Conservation (phyloP, 345 rosid species). For the Hibiscus syriacus region DNA sequence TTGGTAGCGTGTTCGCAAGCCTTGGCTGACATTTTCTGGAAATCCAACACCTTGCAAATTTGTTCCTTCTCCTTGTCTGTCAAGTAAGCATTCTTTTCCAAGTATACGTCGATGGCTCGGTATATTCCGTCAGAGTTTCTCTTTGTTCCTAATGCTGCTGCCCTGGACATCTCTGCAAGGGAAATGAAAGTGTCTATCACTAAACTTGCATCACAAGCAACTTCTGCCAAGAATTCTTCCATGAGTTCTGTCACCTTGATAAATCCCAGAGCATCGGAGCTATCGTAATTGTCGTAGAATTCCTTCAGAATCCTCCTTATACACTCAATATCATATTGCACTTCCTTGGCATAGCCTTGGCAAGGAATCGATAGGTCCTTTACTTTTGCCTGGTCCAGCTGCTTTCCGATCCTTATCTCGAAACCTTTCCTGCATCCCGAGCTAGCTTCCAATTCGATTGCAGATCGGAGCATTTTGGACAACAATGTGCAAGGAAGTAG, state of each 20-base stretch:
- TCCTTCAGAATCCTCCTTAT: conserved; percentile 48
- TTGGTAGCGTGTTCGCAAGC: conserved; percentile 55
- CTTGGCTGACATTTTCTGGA: conserved; percentile 51
- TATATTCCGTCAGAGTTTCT: conserved; percentile 58
- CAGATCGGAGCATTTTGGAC: conserved; percentile 44
- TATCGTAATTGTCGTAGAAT: conserved; percentile 37
- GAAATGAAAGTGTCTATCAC: conserved; percentile 39
- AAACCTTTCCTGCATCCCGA: conserved; percentile 50
- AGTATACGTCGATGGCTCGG: conserved; percentile 61
- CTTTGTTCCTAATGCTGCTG: conserved; percentile 36
- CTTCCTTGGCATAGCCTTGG: conserved; percentile 41
- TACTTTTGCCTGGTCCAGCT: conserved; percentile 52
- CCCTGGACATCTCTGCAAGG: conserved; percentile 44
- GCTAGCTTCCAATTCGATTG: conserved; percentile 42
- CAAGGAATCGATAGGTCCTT: conserved; percentile 50
- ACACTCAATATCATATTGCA: conserved; percentile 47
- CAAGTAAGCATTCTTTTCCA: conserved; percentile 50
- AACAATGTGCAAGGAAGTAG: conserved; percentile 45
- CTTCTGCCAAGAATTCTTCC: too few relatives aligned
- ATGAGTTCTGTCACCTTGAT: conserved; percentile 50
- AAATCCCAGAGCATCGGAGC: conserved; percentile 22
- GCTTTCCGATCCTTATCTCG: conserved; percentile 68
- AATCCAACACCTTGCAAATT: conserved; percentile 60
- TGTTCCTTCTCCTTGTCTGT: conserved; percentile 61
- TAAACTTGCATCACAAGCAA: conserved; percentile 45